phyloP scores from a whole-genome alignment of 176 grass and related monocot species.

The Urochloa ruziziensis region DNA sequence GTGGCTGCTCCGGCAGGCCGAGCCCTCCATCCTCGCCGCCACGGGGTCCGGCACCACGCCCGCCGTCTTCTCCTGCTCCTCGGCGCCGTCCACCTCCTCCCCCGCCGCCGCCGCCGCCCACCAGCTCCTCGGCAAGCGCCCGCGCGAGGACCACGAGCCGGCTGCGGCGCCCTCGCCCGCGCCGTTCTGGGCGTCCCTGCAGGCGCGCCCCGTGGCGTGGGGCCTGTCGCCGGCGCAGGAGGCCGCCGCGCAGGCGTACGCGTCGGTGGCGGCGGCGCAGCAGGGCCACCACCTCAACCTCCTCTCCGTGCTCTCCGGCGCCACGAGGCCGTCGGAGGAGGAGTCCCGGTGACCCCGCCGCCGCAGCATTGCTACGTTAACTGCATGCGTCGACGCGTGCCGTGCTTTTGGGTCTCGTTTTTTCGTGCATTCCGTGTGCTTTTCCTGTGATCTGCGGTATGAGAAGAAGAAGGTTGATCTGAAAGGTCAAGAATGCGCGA shows the following conservation, averaged over 20 bases:
- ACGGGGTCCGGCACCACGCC: slow-evolving; percentile 82
- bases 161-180: neutral
- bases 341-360: slow-evolving; percentile 43
- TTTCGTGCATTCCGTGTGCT: neutral
- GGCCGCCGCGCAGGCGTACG: slow-evolving; percentile 52
- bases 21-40: slow-evolving; percentile 91
- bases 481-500: slow-evolving; percentile 8
- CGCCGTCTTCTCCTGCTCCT: slow-evolving; percentile 66
- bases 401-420: neutral
- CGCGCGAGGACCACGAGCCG: slow-evolving; percentile 31
- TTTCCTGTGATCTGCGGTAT: slow-evolving; percentile 17
- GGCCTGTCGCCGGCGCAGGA: slow-evolving; percentile 43
- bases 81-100: slow-evolving; percentile 35
- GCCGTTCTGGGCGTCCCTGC: slow-evolving; percentile 51
- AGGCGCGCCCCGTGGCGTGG: slow-evolving; percentile 42
- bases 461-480: neutral
- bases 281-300: slow-evolving; percentile 65
- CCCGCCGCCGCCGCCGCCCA: slow-evolving; percentile 2
- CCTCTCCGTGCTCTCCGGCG: slow-evolving; percentile 51
- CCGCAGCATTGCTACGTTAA: neutral
- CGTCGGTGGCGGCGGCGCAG: slow-evolving; percentile 40
- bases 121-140: slow-evolving; percentile 42
- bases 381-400: slow-evolving; percentile 8
- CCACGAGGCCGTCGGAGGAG: slow-evolving; percentile 34
- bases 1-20: slow-evolving; percentile 91